Evolutionary conservation across 257 asterid species (phyloP).

Genomic region (Henckelia pumila): DNA sequence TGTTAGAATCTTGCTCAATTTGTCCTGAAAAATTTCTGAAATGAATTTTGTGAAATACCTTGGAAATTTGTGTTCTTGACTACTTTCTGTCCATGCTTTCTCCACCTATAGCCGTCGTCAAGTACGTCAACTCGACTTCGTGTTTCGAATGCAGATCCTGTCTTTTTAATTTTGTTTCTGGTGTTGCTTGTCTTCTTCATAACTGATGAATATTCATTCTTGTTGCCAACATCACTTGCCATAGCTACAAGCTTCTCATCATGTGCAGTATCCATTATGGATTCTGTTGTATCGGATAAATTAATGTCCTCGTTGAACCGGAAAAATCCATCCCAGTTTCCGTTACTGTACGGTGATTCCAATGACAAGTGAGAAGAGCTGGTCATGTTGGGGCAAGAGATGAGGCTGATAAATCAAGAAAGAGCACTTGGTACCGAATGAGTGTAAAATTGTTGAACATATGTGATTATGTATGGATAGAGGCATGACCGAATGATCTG

Average conservation of each 20-base stretch:
- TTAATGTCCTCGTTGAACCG: constrained; percentile 19
- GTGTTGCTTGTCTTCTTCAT: constrained; percentile 29
- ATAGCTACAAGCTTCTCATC: not conserved
- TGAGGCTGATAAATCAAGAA: constrained; percentile 16
- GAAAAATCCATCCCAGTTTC: constrained; percentile 19
- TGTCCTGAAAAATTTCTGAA: not conserved
- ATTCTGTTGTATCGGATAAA: not conserved
- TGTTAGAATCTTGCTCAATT: not conserved
- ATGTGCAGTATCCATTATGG: not conserved
- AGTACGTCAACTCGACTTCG: constrained; percentile 66
- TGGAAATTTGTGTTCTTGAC: constrained; percentile 64
- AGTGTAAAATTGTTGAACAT: not conserved
- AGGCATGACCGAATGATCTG: not conserved
- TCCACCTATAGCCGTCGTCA: constrained; percentile 73
- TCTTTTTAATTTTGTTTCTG: constrained; percentile 41
- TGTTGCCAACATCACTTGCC: not conserved
- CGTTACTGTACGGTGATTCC: constrained; percentile 7
- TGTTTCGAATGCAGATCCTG: constrained; percentile 53
- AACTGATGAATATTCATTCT: not conserved
- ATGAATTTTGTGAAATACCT: constrained; percentile 32
- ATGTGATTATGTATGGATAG: not conserved
- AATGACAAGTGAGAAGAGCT: not conserved
- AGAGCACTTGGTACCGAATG: not conserved
- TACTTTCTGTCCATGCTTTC: constrained; percentile 68
- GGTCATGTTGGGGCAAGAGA: constrained; percentile 15